Percentiles rank a stretch among this genome's conserved stretches.
Evolutionary conservation across 441 rosid genomes (phyloP).

Genomic region (Croton setiger): DNA sequence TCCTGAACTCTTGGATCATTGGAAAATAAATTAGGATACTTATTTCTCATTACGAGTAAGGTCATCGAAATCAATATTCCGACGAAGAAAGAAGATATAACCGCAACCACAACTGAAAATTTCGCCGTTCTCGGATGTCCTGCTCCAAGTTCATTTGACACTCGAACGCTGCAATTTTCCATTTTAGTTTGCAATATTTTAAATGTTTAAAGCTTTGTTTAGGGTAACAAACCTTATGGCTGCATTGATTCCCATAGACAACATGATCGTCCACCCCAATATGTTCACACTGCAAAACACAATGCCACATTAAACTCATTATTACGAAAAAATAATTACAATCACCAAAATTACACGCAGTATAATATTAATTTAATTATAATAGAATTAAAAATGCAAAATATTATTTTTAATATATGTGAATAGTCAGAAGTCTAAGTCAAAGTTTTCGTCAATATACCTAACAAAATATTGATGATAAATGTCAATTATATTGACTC

Average conservation of each 20-base stretch:
- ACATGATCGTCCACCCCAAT: constrained; percentile 67
- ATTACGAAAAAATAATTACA: too few species aligned
- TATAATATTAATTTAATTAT: too few species aligned
- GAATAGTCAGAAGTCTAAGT: too few species aligned
- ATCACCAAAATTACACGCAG: too few species aligned
- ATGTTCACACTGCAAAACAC: constrained; percentile 62
- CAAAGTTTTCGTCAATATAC: too few species aligned
- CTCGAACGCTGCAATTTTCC: constrained; percentile 49
- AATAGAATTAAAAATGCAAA: too few species aligned
- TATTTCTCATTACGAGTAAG: constrained; percentile 33
- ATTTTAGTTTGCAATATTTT: not conserved
- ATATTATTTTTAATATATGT: too few species aligned
- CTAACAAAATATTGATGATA: too few species aligned
- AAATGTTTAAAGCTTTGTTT: too few species aligned
- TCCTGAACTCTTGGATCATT: constrained; percentile 37
- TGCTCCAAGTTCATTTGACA: constrained; percentile 81
- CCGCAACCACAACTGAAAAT: constrained; percentile 61
- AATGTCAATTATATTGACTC: too few species aligned
- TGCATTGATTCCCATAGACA: constrained; percentile 63
- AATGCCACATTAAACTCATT: not conserved
- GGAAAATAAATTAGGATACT: constrained; percentile 52
- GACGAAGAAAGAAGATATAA: constrained; percentile 39
- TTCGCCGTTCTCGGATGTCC: constrained; percentile 65
- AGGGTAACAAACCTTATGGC: constrained; percentile 52
- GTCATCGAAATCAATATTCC: constrained; percentile 35